Evolutionary conservation across 1,139 yeast species (phyloP).

Genomic region (Starmera stellimalicola): DNA sequence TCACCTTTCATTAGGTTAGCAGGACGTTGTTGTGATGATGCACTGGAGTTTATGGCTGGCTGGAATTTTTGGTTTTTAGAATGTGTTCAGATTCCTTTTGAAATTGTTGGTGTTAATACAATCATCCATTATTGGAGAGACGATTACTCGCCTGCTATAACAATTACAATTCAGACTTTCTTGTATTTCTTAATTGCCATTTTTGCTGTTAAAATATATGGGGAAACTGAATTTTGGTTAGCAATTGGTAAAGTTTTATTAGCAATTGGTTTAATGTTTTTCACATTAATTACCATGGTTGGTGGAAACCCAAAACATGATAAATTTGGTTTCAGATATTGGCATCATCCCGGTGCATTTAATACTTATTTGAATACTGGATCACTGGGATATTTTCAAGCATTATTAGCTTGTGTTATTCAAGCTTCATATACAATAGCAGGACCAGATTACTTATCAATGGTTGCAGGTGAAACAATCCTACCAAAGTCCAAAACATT

Average conservation of each 20-base stretch:
- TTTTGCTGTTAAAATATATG: conserved; percentile 65
- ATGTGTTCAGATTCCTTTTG: conserved; percentile 72
- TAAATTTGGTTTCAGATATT: conserved; percentile 58
- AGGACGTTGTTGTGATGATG: conserved; percentile 53
- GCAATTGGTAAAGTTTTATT: conserved; percentile 64
- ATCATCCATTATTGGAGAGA: conserved; percentile 74
- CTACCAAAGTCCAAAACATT: conserved; percentile 63
- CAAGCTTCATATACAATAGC: conserved; percentile 64
- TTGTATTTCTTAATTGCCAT: conserved; percentile 56
- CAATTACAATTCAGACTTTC: conserved; percentile 51
- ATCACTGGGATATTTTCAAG: conserved; percentile 56
- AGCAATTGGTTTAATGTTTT: conserved; percentile 62
- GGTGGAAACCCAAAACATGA: conserved; percentile 73
- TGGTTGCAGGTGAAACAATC: conserved; percentile 76
- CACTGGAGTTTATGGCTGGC: conserved; percentile 69
- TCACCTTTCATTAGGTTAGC: conserved; percentile 54
- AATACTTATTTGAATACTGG: conserved; percentile 50
- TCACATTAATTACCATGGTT: conserved; percentile 71
- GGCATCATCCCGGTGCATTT: conserved; percentile 49
- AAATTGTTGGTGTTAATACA: conserved; percentile 70
- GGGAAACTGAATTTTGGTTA: conserved; percentile 77
- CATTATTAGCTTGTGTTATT: conserved; percentile 53
- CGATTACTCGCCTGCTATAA: conserved; percentile 62
- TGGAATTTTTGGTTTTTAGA: conserved; percentile 76
- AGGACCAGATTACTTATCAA: conserved; percentile 77